Evolutionary conservation across 1,139 yeast genomes (phyloP), one percentile per base, ranked within the genome.

Genomic region (Blastobotrys serpentis): DNA sequence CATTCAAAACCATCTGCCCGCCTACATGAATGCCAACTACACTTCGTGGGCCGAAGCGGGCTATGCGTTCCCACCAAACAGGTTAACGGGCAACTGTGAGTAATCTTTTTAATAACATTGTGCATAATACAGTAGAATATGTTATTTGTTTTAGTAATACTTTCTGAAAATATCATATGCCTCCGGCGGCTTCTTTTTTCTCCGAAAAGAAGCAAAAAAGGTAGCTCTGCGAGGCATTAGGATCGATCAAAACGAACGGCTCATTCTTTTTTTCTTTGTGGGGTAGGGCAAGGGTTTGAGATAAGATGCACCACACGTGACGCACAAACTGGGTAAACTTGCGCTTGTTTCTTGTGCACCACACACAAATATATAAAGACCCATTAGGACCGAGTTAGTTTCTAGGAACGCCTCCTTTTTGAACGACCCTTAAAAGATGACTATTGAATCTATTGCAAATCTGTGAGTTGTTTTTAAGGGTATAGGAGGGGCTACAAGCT

Each of bases 31-130:
- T 65, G 62, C 72, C 8, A 87, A 87, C 66, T 58, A 77, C 49
- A 87, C 95, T 1, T 60, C 71, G 25, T 87, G 88, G 86, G 72
- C 67, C 39, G 73, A 63, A 36, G 86, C 89, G 1, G 92, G 92
- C 0, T 87, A 83, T 61, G 57, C 62, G 1, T 70, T 75, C 68
- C 95, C 95, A 2, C 77, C 76, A 55, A 76, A 77, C 61, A 64
- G 59, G 34, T 61, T 80, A 49, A 73, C 78, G 36, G 72, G 76
- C 43, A 63, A 64, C 19, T 78, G 81, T 36, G 26, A 33, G 18
- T 32, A 23, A 37, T 19, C 8, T 23, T 6, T 23, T 6, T 23
- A 23, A 23, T 23, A 23, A n/a, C n/a, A n/a, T n/a, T n/a, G n/a
- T n/a, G n/a, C n/a, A n/a, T n/a, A n/a, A n/a, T n/a, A n/a, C n/a